Percentiles rank a stretch among this genome's conserved stretches.
Evolutionary conservation across 768 basidiomycete genomes (phyloP).

Genomic region (Leccinum arenicola): DNA sequence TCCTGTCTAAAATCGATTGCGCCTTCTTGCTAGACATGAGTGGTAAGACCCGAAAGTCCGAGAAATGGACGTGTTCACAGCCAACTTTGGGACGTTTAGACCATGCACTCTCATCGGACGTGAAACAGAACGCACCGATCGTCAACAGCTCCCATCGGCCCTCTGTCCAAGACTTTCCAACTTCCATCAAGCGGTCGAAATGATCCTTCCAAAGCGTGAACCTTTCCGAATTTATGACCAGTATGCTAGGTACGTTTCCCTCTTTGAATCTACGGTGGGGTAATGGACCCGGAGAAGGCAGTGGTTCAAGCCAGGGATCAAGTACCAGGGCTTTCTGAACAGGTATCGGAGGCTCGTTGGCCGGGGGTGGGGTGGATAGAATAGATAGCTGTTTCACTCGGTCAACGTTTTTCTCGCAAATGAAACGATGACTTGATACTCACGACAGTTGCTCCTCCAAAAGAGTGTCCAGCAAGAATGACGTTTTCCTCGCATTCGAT

Average conservation of each 20-base stretch:
- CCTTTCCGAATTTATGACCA: slow-evolving; percentile 73
- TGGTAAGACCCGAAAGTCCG: slow-evolving; percentile 29
- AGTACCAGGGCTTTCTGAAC: slow-evolving; percentile 58
- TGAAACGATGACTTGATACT: slow-evolving; percentile 17
- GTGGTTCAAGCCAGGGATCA: slow-evolving; percentile 85
- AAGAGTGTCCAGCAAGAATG: slow-evolving; percentile 51
- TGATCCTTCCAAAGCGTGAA: slow-evolving; percentile 82
- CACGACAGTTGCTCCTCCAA: slow-evolving; percentile 55
- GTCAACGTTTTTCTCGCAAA: background rate
- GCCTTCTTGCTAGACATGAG: slow-evolving; percentile 17
- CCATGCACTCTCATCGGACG: background rate
- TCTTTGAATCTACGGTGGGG: slow-evolving; percentile 18
- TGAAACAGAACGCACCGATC: slow-evolving; percentile 37
- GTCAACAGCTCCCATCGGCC: slow-evolving; percentile 44
- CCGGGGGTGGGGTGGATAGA: slow-evolving; percentile 48
- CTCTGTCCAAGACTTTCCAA: slow-evolving; percentile 56
- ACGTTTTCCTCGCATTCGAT: slow-evolving; percentile 36
- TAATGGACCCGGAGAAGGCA: slow-evolving; percentile 54
- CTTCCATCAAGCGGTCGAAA: slow-evolving; percentile 53
- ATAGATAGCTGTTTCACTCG: slow-evolving; percentile 46
- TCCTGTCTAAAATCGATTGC: slow-evolving; percentile 20
- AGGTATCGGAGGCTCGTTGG: slow-evolving; percentile 44
- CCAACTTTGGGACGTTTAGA: slow-evolving; percentile 16
- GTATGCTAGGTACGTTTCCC: slow-evolving; percentile 36
- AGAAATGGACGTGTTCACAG: slow-evolving; percentile 27